These are phyloP conservation scores for Penicillium hesseltinei DNA, from an alignment of 2,329 filamentous ascomycete genomes.

Conservation along the genomic window DNA sequence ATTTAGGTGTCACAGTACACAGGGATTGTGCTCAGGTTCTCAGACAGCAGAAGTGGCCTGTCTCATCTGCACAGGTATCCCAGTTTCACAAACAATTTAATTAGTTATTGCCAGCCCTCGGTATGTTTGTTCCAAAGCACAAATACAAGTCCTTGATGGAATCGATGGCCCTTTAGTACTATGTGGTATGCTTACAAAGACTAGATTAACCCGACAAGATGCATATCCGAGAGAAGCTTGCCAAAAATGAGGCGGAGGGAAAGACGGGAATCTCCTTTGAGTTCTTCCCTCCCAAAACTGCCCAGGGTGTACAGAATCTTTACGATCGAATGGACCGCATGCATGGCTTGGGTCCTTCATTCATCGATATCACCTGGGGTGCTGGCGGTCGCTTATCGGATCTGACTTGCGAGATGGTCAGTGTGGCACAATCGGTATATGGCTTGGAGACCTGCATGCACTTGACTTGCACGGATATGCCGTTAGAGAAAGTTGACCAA, in stretches of 20 bases:
- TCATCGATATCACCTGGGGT: slow-evolving; percentile 98
- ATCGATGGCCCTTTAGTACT: neutral
- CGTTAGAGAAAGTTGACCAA: slow-evolving; percentile 82
- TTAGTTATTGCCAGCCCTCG: neutral
- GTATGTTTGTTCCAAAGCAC: neutral
- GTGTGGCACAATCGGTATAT: slow-evolving; percentile 90
- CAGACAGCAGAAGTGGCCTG: slow-evolving; percentile 9
- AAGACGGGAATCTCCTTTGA: slow-evolving; percentile 96
- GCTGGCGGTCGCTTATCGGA: slow-evolving; percentile 88
- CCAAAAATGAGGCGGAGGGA: slow-evolving; percentile 73
- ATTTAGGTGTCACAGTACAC: slow-evolving; percentile 12
- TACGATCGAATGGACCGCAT: slow-evolving; percentile 99
- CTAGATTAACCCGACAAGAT: slow-evolving; percentile 55
- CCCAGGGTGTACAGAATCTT: slow-evolving; percentile 88
- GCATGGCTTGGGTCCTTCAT: slow-evolving; percentile 89
- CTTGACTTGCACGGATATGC: slow-evolving; percentile 98
- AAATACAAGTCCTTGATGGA: neutral
- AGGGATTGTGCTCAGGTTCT: slow-evolving; percentile 4
- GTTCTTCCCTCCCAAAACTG: slow-evolving; percentile 97
- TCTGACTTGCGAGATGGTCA: slow-evolving; percentile 95
- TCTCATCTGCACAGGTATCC: slow-evolving; percentile 12
- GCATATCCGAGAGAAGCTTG: slow-evolving; percentile 93
- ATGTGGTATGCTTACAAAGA: slow-evolving; percentile 4
- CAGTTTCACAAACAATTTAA: slow-evolving; percentile 11
- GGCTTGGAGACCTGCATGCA: slow-evolving; percentile 99